A percentile compares a stretch with the other conserved stretches of the same genome.
Evolutionary conservation across 2,329 filamentous ascomycete species (phyloP).

Genomic region (Ustulina deusta): DNA sequence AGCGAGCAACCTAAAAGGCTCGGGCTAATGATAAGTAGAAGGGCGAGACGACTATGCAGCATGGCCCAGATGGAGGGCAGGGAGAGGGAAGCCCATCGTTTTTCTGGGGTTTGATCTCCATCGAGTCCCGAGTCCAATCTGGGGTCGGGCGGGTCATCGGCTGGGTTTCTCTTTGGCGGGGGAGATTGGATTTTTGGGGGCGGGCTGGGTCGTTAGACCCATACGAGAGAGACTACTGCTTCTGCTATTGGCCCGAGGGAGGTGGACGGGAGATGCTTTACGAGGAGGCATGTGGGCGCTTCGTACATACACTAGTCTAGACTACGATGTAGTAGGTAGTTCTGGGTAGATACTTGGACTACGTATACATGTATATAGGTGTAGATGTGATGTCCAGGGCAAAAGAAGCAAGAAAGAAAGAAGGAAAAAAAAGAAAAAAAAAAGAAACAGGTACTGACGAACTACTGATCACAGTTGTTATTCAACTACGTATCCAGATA

Average conservation of each 20-base stretch:
- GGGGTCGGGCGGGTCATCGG: conserved; percentile 27
- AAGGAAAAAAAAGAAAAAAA: too few species aligned
- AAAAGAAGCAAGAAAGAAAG: too few species aligned
- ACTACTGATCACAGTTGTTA: too few species aligned
- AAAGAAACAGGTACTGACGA: too few species aligned
- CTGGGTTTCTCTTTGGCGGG: not conserved
- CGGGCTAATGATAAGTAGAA: conserved; percentile 62
- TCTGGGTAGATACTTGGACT: too few species aligned
- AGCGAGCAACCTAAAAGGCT: conserved; percentile 47
- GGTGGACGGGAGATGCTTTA: not conserved
- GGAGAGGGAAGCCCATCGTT: conserved; percentile 22
- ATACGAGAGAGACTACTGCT: not conserved
- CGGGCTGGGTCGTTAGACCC: conserved; percentile 1
- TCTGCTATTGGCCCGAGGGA: conserved; percentile 8
- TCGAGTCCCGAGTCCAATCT: conserved; percentile 15
- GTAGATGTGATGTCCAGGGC: too few species aligned
- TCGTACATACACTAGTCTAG: not conserved
- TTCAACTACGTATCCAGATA: too few species aligned
- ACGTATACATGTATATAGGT: too few species aligned
- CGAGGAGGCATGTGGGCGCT: conserved; percentile 8
- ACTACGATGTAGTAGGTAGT: too few species aligned
- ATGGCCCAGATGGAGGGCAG: conserved; percentile 6
- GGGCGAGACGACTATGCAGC: conserved; percentile 38
- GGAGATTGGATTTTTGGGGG: conserved; percentile 13
- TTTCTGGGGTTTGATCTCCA: conserved; percentile 27